Percentiles rank a stretch among this genome's conserved stretches.
These are phyloP conservation scores for Macrophomina pseudophaseolina DNA, from an alignment of 2,329 filamentous ascomycete genomes.

Conservation along the genomic window DNA sequence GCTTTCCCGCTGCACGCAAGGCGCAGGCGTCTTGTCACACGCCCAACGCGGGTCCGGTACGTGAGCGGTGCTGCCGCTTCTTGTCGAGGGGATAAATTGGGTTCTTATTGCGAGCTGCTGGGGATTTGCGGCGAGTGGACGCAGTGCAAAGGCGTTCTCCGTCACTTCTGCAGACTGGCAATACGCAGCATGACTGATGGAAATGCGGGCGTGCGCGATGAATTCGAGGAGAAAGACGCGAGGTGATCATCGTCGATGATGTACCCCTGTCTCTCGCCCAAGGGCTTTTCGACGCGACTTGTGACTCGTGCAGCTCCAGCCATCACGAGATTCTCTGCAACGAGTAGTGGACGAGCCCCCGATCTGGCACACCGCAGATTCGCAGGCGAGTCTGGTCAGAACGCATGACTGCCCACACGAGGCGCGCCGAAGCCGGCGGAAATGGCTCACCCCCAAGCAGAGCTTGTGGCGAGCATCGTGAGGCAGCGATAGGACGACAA, in stretches of 20 bases:
- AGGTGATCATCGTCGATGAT: slow-evolving; percentile 12
- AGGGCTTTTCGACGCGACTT: background rate
- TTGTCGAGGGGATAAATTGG: background rate
- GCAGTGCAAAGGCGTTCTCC: slow-evolving; percentile 3
- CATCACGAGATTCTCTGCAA: slow-evolving; percentile 15
- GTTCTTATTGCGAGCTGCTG: slow-evolving; percentile 15
- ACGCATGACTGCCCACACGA: slow-evolving; percentile 14
- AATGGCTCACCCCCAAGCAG: background rate
- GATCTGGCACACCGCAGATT: slow-evolving; percentile 12
- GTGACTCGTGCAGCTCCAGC: slow-evolving; percentile 8
- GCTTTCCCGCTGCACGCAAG: background rate
- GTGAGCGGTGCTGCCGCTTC: slow-evolving; percentile 6
- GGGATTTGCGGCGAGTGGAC: slow-evolving; percentile 10
- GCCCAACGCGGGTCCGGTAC: slow-evolving; percentile 1
- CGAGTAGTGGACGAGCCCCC: background rate
- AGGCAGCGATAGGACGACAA: background rate
- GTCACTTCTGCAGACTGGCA: background rate
- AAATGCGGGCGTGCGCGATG: background rate
- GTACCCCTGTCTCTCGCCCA: slow-evolving; percentile 13
- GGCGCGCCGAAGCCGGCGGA: background rate
- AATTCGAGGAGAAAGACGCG: background rate
- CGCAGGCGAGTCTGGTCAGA: slow-evolving; percentile 3
- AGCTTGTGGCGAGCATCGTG: slow-evolving; percentile 9
- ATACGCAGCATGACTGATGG: slow-evolving; percentile 5
- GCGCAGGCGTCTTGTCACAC: slow-evolving; percentile 8